A percentile compares a stretch with the other conserved stretches of the same genome.
Conservation (phyloP, 2,329 filamentous ascomycete genomes). For the Colletotrichum sp. region DNA sequence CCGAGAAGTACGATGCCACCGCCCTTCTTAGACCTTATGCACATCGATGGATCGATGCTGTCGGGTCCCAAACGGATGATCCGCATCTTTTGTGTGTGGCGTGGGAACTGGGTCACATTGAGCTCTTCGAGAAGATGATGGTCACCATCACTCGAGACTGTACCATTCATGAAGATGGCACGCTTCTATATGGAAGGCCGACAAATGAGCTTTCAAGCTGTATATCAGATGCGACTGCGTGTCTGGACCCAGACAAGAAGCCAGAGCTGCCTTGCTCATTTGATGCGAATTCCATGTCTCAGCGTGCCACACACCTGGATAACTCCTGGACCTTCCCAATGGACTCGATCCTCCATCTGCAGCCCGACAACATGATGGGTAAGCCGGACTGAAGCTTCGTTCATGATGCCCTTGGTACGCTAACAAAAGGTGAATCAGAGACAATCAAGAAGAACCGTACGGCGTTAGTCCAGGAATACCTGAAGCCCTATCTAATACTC, state of each 20-base stretch:
- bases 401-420: not conserved
- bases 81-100: not conserved
- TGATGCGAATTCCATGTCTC: not conserved
- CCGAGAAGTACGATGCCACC: not conserved
- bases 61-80: not conserved
- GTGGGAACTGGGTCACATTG: not conserved
- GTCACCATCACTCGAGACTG: not conserved
- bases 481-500: not conserved
- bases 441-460: not conserved
- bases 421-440: not conserved
- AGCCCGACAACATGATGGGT: not conserved
- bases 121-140: not conserved
- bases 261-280: not conserved
- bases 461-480: not conserved
- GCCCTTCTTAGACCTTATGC: not conserved
- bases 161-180: not conserved
- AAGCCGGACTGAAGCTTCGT: not conserved
- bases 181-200: not conserved
- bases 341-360: not conserved
- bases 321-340: not conserved
- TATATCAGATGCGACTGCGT: not conserved
- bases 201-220: not conserved
- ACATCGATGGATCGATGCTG: not conserved
- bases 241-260: not conserved
- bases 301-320: not conserved